Evolutionary conservation across 2,329 filamentous ascomycete genomes (phyloP).

Genomic region (Cadophora sp.): DNA sequence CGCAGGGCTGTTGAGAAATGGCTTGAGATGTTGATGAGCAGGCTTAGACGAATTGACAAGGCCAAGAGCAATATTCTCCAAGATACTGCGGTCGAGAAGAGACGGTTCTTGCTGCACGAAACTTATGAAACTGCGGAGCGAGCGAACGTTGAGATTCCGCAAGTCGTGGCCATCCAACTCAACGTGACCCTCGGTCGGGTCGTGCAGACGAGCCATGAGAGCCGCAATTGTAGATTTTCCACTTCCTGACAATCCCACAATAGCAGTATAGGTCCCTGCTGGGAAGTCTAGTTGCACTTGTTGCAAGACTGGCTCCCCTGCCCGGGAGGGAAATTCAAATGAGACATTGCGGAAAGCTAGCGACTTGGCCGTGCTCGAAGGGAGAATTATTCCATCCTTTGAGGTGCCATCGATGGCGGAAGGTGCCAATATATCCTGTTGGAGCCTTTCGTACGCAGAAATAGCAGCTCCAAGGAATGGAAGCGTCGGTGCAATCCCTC

Average conservation of each 20-base stretch:
- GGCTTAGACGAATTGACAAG: constrained; percentile 49
- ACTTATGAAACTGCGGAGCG: constrained; percentile 51
- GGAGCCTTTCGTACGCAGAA: constrained; percentile 7
- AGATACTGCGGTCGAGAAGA: constrained; percentile 57
- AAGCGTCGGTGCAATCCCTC: neutral
- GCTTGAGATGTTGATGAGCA: constrained; percentile 47
- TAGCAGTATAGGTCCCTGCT: constrained; percentile 52
- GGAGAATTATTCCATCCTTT: constrained; percentile 19
- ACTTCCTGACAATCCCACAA: constrained; percentile 64
- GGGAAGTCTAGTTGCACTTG: constrained; percentile 41
- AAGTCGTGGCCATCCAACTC: constrained; percentile 29
- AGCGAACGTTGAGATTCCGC: constrained; percentile 25
- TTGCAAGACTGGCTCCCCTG: constrained; percentile 41
- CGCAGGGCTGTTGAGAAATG: constrained; percentile 48
- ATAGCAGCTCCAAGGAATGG: constrained; percentile 8
- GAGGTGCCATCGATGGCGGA: constrained; percentile 34
- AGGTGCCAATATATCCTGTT: constrained; percentile 26
- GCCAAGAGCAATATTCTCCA: constrained; percentile 36
- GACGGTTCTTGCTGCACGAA: constrained; percentile 63
- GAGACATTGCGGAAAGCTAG: constrained; percentile 45
- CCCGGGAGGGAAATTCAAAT: constrained; percentile 45
- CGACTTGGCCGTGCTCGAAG: constrained; percentile 36
- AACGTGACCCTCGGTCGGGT: constrained; percentile 49
- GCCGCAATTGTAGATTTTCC: constrained; percentile 64
- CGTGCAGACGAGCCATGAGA: constrained; percentile 63